Conservation (phyloP, 768 basidiomycete species). For the Ephemerocybe angulata region DNA sequence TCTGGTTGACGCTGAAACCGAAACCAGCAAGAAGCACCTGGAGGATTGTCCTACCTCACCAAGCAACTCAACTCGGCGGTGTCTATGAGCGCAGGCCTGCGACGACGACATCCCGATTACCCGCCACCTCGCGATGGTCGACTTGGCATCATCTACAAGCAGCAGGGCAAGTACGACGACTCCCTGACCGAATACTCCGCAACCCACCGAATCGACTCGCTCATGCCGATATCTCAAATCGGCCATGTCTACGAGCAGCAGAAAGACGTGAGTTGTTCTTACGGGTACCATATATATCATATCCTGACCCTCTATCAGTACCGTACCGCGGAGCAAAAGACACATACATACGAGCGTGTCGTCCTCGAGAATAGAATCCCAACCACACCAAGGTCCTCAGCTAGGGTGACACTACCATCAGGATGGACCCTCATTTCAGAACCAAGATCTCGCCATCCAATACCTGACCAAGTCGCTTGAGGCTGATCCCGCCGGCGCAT, state of each 20-base stretch:
- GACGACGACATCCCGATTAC: slow-evolving; percentile 25
- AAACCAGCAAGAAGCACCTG: slow-evolving; percentile 75
- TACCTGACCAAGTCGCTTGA: slow-evolving; percentile 94
- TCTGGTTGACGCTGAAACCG: slow-evolving; percentile 66
- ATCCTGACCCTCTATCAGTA: slow-evolving; percentile 5
- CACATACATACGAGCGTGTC: slow-evolving; percentile 94
- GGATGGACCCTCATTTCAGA: slow-evolving; percentile 90
- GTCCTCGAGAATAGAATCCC: slow-evolving; percentile 89
- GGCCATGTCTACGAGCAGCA: slow-evolving; percentile 97
- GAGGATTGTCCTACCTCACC: slow-evolving; percentile 62
- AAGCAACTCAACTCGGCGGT: slow-evolving; percentile 68
- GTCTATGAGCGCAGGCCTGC: slow-evolving; percentile 75
- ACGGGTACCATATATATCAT: background rate
- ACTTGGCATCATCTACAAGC: slow-evolving; percentile 98
- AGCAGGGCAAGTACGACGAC: slow-evolving; percentile 90
- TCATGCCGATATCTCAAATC: slow-evolving; percentile 95
- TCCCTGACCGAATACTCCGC: slow-evolving; percentile 88
- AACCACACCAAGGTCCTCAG: slow-evolving; percentile 96
- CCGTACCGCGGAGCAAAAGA: slow-evolving; percentile 89
- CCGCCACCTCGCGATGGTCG: too few species aligned
- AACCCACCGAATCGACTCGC: slow-evolving; percentile 95
- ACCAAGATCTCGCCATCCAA: slow-evolving; percentile 90
- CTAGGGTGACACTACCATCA: slow-evolving; percentile 98
- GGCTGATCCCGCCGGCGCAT: slow-evolving; percentile 91
- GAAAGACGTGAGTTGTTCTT: slow-evolving; percentile 85